Conservation (phyloP, 257 asterid genomes). For the Solanum clarkiae region DNA sequence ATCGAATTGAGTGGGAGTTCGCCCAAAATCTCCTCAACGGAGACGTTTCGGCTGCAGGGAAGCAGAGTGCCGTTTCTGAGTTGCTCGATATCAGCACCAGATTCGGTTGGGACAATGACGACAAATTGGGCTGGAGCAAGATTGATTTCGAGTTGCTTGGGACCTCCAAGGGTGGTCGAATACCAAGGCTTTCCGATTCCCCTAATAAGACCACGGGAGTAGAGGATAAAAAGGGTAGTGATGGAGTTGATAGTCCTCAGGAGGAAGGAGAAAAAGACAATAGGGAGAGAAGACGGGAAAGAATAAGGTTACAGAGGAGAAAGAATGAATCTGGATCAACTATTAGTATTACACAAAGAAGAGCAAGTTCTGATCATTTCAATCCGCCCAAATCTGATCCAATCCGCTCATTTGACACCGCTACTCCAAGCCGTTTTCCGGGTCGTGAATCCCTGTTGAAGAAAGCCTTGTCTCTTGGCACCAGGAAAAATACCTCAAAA, state of each 20-base stretch:
- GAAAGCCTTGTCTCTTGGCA: conserved; percentile 9
- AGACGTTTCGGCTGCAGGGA: conserved; percentile 1
- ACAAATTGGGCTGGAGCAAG: conserved; percentile 60
- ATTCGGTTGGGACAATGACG: conserved; percentile 72
- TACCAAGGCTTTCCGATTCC: conserved; percentile 32
- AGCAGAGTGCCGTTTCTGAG: conserved; percentile 28
- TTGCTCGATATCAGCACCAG: conserved; percentile 58
- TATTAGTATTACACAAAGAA: neutral
- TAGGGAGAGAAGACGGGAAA: conserved; percentile 21
- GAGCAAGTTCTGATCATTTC: neutral
- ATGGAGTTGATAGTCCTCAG: neutral
- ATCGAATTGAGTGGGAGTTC: conserved; percentile 80
- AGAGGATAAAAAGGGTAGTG: neutral
- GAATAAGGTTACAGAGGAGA: conserved; percentile 33
- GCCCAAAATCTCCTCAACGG: conserved; percentile 65
- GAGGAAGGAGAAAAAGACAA: neutral
- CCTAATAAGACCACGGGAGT: neutral
- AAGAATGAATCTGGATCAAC: neutral
- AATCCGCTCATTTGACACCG: neutral
- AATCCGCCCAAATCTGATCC: neutral
- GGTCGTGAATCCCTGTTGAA: conserved; percentile 49
- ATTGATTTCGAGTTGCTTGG: conserved; percentile 62
- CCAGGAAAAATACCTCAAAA: neutral
- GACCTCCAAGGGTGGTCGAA: conserved; percentile 60
- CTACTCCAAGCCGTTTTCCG: conserved; percentile 31